Percentiles rank a stretch among this genome's conserved stretches.
phyloP scores from a whole-genome alignment of 768 basidiomycete genomes.

The Suillus cothurnatus region DNA sequence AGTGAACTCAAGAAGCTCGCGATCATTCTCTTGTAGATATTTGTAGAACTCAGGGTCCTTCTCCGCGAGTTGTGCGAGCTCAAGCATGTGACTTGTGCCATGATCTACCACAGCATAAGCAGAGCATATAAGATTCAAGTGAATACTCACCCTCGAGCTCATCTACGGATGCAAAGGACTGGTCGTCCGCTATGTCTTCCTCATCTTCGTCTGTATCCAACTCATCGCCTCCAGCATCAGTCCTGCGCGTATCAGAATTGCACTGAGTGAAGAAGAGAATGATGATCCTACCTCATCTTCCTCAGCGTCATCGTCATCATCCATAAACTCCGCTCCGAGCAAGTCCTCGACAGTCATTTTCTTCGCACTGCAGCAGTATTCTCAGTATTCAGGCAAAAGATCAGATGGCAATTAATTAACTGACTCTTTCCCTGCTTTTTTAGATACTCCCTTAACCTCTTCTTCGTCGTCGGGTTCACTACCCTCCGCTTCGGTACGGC shows the following conservation, averaged over 20 bases:
- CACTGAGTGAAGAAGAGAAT: background rate
- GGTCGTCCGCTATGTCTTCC: conserved; percentile 50
- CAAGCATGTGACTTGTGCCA: conserved; percentile 72
- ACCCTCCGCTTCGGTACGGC: conserved; percentile 29
- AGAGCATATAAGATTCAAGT: background rate
- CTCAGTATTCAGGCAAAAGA: background rate
- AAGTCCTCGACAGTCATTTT: conserved; percentile 79
- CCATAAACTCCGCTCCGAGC: conserved; percentile 73
- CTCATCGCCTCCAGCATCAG: conserved; percentile 29
- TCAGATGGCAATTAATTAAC: conserved; percentile 5
- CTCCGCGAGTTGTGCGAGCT: conserved; percentile 87
- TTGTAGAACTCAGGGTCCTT: conserved; percentile 99
- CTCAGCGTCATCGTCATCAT: conserved; percentile 48
- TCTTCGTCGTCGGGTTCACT: conserved; percentile 33
- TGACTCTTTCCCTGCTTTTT: conserved; percentile 4
- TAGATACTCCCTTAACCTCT: conserved; percentile 6
- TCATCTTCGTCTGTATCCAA: conserved; percentile 46
- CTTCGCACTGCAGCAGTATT: conserved; percentile 18
- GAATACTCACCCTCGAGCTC: conserved; percentile 62
- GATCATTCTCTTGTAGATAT: conserved; percentile 95
- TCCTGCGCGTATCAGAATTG: conserved; percentile 13
- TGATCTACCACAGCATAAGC: conserved; percentile 50
- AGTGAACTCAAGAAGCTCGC: conserved; percentile 84
- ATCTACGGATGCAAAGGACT: conserved; percentile 78
- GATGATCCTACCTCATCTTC: conserved; percentile 32